These are phyloP conservation scores for Geotrichum siamense DNA, from an alignment of 1,139 yeast genomes.

Conservation along the genomic window DNA sequence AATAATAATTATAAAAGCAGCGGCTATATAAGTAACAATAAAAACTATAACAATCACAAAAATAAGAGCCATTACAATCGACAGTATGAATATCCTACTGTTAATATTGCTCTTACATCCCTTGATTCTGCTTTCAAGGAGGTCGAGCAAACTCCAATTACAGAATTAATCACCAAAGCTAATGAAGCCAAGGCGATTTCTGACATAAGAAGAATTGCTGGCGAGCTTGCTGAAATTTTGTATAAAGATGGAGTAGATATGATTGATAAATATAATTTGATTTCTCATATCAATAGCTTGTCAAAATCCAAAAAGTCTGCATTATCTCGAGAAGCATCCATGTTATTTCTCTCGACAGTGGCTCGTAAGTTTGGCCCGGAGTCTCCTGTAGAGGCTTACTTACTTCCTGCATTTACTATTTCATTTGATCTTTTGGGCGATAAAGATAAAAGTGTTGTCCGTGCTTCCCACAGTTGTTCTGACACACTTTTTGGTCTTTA, in stretches of 20 bases:
- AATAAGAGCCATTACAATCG: conserved; percentile 11
- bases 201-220: conserved; percentile 60
- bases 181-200: conserved; percentile 52
- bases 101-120: conserved; percentile 57
- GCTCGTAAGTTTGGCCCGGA: conserved; percentile 54
- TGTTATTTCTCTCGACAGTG: conserved; percentile 60
- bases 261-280: conserved; percentile 58
- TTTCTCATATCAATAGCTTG: conserved; percentile 56
- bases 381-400: conserved; percentile 63
- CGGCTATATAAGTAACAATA: not conserved
- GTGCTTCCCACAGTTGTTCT: conserved; percentile 56
- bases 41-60: conserved; percentile 1
- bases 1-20: not conserved
- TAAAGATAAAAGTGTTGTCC: conserved; percentile 76
- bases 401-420: conserved; percentile 49
- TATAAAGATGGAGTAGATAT: conserved; percentile 43
- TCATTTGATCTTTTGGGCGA: conserved; percentile 67
- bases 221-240: conserved; percentile 46
- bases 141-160: conserved; percentile 61
- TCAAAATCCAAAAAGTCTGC: conserved; percentile 68
- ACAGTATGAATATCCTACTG: conserved; percentile 3
- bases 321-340: conserved; percentile 67
- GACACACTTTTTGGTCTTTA: conserved; percentile 61
- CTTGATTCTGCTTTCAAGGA: conserved; percentile 66
- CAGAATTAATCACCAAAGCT: conserved; percentile 50